Evolutionary conservation across 2,329 filamentous ascomycete species (phyloP), one percentile per base, ranked within the genome.

Genomic region (Pseudogymnoascus sp.): DNA sequence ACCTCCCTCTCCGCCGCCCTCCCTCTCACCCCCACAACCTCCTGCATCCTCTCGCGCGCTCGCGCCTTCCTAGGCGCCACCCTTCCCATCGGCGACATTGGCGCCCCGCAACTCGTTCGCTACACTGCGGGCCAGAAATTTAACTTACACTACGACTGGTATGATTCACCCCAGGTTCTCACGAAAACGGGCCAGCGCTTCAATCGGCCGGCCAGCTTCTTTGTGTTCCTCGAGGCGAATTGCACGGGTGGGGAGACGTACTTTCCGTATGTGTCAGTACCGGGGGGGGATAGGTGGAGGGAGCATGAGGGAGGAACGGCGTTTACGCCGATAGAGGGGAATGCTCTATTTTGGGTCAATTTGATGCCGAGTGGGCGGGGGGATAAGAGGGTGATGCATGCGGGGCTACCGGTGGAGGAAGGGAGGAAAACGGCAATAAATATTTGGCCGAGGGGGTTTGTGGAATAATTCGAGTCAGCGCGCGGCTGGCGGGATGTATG

Each of bases 341-440:
- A 77, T 59, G 75, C 73, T 3, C 61, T 78, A 37, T 77, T 77
- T 61, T 77, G 75, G 75, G 69, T 76, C 15, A 77, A 77, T 62
- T 65, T 77, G 19, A 72, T 74, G 59, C 63, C 68, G 7, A 75
- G 77, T 39, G 74, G 73, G 2, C 74, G 73, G 1, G 76, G 75
- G 0, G 73, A 77, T 55, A 60, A 59, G 58, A 69, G 74, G 58
- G 74, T 73, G 1, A 66, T 72, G 28, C 76, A 78, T 61, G 74
- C 76, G 0, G 76, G 76, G 0, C 64, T 77, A 39, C 74, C 75
- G 3, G 66, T 77, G 5, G 70, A 65, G 5, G 66, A 66, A 0
- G 76, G 76, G 3, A 56, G 69, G 56, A 78, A 78, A 71, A 76
- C 73, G 3, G 75, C 74, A 9, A 75, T 77, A 73, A 77, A 77